Evolutionary conservation across 768 basidiomycete species (phyloP).

Genomic region (Rickenella mellea): DNA sequence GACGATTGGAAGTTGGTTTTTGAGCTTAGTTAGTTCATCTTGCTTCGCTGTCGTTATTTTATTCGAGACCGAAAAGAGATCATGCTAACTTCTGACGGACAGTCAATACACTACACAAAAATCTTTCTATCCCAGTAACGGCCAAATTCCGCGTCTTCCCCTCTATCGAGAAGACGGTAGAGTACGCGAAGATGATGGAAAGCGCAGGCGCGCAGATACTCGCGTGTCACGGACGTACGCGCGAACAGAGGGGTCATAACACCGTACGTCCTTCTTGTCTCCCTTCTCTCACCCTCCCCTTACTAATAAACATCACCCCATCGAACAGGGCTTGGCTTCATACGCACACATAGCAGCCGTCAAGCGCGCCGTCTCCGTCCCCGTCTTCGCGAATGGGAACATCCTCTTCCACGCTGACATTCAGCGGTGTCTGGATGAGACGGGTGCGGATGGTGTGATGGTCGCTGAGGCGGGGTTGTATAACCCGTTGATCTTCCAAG

Average conservation of each 20-base stretch:
- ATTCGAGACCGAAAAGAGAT: neutral
- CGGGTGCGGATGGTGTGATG: slow-evolving; percentile 91
- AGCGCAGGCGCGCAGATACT: slow-evolving; percentile 90
- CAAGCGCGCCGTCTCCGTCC: slow-evolving; percentile 80
- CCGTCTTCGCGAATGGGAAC: slow-evolving; percentile 97
- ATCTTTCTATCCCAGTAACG: slow-evolving; percentile 86
- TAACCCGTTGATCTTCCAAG: slow-evolving; percentile 70
- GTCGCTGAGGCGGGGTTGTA: slow-evolving; percentile 91
- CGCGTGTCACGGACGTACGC: slow-evolving; percentile 84
- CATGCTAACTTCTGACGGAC: too few species aligned
- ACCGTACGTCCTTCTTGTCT: slow-evolving; percentile 33
- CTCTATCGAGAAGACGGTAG: slow-evolving; percentile 77
- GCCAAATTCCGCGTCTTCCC: slow-evolving; percentile 94
- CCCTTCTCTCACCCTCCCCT: neutral
- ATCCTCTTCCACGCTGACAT: slow-evolving; percentile 85
- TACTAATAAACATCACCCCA: too few species aligned
- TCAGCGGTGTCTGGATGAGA: slow-evolving; percentile 64
- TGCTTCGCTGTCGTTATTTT: neutral
- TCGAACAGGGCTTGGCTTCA: slow-evolving; percentile 67
- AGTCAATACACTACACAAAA: slow-evolving; percentile 83
- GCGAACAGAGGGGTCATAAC: slow-evolving; percentile 86
- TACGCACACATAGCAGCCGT: slow-evolving; percentile 88
- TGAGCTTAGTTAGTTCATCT: slow-evolving; percentile 52
- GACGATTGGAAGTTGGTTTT: slow-evolving; percentile 92
- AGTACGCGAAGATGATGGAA: slow-evolving; percentile 95